These are phyloP conservation scores for Botrytis deweyae DNA, from an alignment of 2,329 filamentous ascomycete genomes.

Conservation along the genomic window DNA sequence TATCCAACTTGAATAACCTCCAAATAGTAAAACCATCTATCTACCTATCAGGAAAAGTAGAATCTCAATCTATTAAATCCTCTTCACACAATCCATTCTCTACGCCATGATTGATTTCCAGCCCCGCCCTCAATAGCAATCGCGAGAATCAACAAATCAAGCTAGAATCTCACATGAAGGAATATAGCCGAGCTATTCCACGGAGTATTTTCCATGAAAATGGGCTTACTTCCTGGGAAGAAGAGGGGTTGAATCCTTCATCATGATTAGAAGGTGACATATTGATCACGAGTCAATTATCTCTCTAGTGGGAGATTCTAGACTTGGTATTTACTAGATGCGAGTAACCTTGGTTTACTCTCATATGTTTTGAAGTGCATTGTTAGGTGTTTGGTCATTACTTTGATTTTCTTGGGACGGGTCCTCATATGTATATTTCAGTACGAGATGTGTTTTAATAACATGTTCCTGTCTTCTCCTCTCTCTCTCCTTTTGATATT, in stretches of 20 bases:
- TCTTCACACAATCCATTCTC: not conserved
- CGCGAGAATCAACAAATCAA: not conserved
- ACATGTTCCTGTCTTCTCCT: not conserved
- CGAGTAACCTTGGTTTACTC: not conserved
- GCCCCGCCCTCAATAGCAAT: too few species aligned
- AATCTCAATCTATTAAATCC: not conserved
- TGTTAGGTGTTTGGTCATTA: not conserved
- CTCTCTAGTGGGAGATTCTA: conserved; percentile 16
- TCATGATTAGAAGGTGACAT: not conserved
- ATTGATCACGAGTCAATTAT: not conserved
- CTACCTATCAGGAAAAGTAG: not conserved
- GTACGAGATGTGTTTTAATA: not conserved
- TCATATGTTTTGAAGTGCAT: not conserved
- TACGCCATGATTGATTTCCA: not conserved
- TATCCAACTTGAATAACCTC: not conserved
- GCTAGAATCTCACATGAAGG: conserved; percentile 24
- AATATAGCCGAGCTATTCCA: conserved; percentile 26
- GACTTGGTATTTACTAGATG: not conserved
- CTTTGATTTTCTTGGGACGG: not conserved
- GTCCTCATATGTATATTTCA: not conserved
- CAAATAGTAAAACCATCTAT: not conserved
- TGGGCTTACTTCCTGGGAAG: conserved; percentile 26
- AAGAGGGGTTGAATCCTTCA: conserved; percentile 1
- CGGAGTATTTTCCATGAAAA: conserved; percentile 29
- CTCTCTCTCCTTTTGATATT: not conserved